Evolutionary conservation across 441 rosid species (phyloP), one percentile per base, ranked within the genome.

Genomic region (Heliophila coronopifolia): DNA sequence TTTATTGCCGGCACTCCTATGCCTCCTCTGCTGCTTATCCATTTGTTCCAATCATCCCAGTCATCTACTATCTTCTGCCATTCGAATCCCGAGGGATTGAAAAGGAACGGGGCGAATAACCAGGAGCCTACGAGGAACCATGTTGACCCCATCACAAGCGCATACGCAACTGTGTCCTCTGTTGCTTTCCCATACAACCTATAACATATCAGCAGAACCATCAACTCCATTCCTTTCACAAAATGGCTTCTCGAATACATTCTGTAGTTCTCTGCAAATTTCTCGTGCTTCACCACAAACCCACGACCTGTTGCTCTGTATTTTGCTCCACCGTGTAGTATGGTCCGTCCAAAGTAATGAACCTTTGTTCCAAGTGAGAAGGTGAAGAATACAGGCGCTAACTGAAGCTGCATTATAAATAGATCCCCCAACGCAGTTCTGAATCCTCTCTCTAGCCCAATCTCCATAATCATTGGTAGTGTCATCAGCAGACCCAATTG

Each of bases 291-390:
- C 17, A 90, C 96, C 30, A 90, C 96, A 47, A 90, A 90, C 7
- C 98, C 94, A 72, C 98, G 92, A 3, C 96, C 96, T n/a, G 96
- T 90, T 64, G 98, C 96, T 75, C 94, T 73, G 74, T 90, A 90
- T 55, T 82, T 86, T 51, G 96, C 92, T 34, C 96, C 98, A 11
- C 98, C 98, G 42, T 86, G 98, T 55, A 90, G 75, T 67, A 86
- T 65, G 39, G 98, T 84, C 38, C 98, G 77, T 36, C 96, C 96
- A 54, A 45, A 90, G 73, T 90, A 86, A 58, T 86, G 98, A 33
- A 61, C 77, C 66, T 81, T 86, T 53, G 98, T 91, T 35, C 98
- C 98, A 2, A 91, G 90, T n/a, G 98, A 84, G 73, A 91, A 91
- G 25, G 98, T 91, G 62, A 91, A 91, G 77, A 91, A 91, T 34